phyloP scores from a whole-genome alignment of 2,329 filamentous ascomycete species.

The Sporothrix brunneoviolacea region DNA sequence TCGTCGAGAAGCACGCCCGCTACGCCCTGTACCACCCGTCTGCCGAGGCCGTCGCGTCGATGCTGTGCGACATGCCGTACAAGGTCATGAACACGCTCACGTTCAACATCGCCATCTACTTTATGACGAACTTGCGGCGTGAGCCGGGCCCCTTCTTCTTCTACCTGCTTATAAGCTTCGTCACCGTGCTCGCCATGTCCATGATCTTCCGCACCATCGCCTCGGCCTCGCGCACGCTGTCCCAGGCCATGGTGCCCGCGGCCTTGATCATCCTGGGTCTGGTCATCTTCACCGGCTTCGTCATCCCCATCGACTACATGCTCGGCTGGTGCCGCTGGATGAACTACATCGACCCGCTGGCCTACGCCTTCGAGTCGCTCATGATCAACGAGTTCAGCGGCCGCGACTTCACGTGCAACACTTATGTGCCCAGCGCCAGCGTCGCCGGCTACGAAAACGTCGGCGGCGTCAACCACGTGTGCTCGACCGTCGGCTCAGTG shows the following conservation, averaged over 20 bases:
- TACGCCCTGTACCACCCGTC: constrained; percentile 89
- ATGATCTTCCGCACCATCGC: constrained; percentile 81
- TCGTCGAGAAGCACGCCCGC: constrained; percentile 81
- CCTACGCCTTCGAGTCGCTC: constrained; percentile 72
- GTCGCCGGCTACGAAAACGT: constrained; percentile 33
- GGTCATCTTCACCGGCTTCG: constrained; percentile 66
- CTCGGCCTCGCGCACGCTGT: constrained; percentile 64
- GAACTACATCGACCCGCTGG: constrained; percentile 71
- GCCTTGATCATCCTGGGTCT: constrained; percentile 58
- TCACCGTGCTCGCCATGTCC: constrained; percentile 69
- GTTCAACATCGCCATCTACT: constrained; percentile 80
- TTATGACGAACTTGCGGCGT: constrained; percentile 75
- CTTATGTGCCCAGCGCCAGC: constrained; percentile 36
- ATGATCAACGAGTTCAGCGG: constrained; percentile 77
- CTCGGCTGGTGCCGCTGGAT: constrained; percentile 77
- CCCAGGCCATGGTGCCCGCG: constrained; percentile 56
- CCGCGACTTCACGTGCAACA: constrained; percentile 49
- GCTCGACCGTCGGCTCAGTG: constrained; percentile 52
- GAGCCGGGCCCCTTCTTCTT: constrained; percentile 76
- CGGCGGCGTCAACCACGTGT: constrained; percentile 40
- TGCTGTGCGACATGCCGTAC: constrained; percentile 80
- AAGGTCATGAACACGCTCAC: constrained; percentile 67
- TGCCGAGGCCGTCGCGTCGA: constrained; percentile 79
- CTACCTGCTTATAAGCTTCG: constrained; percentile 71
- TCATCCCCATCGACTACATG: constrained; percentile 61